These are phyloP conservation scores for Funneliformis geosporum DNA, from an alignment of 192 early-diverging fungal species.

Conservation along the genomic window DNA sequence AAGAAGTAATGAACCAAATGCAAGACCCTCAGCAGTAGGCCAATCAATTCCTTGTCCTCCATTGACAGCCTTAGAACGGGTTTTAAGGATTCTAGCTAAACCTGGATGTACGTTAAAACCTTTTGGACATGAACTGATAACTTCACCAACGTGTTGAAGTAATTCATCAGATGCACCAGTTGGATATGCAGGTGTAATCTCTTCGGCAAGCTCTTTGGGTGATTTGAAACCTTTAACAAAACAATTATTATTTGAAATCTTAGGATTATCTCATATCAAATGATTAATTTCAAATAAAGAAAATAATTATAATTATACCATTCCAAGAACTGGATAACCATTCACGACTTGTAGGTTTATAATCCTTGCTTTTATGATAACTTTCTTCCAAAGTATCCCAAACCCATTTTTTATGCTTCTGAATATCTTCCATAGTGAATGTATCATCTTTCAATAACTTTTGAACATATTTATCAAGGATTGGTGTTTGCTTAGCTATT, in stretches of 20 bases:
- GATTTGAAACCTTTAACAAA: conserved; percentile 65
- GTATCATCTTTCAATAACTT: conserved; percentile 84
- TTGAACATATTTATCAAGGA: conserved; percentile 81
- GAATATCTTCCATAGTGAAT: conserved; percentile 79
- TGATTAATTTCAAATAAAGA: neutral
- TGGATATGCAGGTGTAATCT: conserved; percentile 69
- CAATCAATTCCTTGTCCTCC: conserved; percentile 84
- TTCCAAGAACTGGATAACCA: conserved; percentile 96
- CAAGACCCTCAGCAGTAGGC: conserved; percentile 93
- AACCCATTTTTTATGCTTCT: conserved; percentile 87
- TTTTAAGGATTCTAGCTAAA: conserved; percentile 81
- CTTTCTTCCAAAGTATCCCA: conserved; percentile 93
- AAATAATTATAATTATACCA: conserved; percentile 47
- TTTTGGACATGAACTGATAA: conserved; percentile 76
- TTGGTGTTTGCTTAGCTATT: conserved; percentile 84
- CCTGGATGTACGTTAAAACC: conserved; percentile 87
- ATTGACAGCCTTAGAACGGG: conserved; percentile 78
- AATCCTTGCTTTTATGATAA: conserved; percentile 85
- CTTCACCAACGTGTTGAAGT: conserved; percentile 80
- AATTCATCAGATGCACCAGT: conserved; percentile 71
- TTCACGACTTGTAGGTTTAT: conserved; percentile 87
- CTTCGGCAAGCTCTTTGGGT: conserved; percentile 70
- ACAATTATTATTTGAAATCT: conserved; percentile 16
- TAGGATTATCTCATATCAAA: neutral
- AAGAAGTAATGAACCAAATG: conserved; percentile 87